Conservation (phyloP, 2,329 filamentous ascomycete genomes). For the Sporothrix brasiliensis region DNA sequence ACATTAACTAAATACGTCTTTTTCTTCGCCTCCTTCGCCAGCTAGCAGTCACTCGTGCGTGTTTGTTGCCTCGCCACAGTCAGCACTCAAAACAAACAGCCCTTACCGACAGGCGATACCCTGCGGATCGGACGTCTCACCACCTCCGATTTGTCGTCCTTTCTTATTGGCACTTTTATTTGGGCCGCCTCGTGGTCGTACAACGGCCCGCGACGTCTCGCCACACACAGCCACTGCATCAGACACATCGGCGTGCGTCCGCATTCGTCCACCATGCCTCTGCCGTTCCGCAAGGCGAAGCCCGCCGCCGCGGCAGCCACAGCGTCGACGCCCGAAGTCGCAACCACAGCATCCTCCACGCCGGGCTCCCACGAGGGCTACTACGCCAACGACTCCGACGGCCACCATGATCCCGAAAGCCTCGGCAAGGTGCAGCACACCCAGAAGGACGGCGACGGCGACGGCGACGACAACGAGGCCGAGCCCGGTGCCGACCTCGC, state of each 20-base stretch:
- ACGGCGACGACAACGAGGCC: constrained; percentile 24
- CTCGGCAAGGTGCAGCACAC: background rate
- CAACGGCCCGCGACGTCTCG: constrained; percentile 1
- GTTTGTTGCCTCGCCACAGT: constrained; percentile 7
- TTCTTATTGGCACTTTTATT: too few species aligned
- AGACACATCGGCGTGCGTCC: background rate
- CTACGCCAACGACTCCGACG: background rate
- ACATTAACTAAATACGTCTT: background rate
- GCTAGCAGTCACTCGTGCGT: background rate
- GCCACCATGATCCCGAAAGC: constrained; percentile 12
- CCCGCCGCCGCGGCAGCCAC: constrained; percentile 25
- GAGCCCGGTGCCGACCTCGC: constrained; percentile 31
- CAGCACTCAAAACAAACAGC: background rate
- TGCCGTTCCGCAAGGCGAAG: constrained; percentile 28
- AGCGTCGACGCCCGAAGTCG: background rate
- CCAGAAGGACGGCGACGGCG: background rate
- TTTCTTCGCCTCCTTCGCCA: background rate
- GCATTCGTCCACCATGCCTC: background rate
- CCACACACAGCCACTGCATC: background rate
- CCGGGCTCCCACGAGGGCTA: background rate
- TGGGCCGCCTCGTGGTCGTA: background rate
- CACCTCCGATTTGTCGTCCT: background rate
- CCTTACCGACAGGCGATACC: background rate
- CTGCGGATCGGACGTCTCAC: background rate
- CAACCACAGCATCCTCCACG: background rate